Base-by-base conservation (phyloP, 176 grass and related monocot genomes). In the Triticum turgidum region DNA sequence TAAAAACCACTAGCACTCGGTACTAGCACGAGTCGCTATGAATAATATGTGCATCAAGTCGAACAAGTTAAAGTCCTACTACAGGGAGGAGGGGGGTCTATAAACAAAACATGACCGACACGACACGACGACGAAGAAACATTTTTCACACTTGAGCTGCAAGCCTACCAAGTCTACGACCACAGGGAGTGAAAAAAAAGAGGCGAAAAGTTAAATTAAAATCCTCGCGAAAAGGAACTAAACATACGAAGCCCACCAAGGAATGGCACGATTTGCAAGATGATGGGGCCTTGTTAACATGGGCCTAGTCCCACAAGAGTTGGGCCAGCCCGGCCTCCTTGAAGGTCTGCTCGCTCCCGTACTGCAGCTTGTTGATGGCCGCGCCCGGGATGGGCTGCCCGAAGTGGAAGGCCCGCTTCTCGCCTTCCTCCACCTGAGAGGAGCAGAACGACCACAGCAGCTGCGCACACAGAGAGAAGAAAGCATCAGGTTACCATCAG, bases 361-460 rank as follows among this genome's bases (percentile, higher is more conserved):
- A 96, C 73, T 94, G 83, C 71, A 99, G 89, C 17, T 72, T 93
- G 11, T 93, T 90, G 13, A 91, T 90, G 20, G 90, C 69, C 24
- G 92, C 63, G 9, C 92, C 87, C 2, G 94, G 94, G 81, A 99
- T 91, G 22, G 85, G 64, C 77, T 94, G 89, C 0, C 82, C 87
- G 47, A 99, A 99, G 78, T 97, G 94, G 90, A 99, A 99, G 1
- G 78, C 52, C 61, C 83, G 71, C 63, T 82, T 90, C 33, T 86
- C 85, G 5, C 89, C 85, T 0, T 91, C 92, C 85, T 94, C 92
- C 25, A 97, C 66, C 64, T 92, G 69, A 33, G 85, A 20, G 10
- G 22, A 87, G 78, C 97, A 99, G 76, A 97, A 90, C 30, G 97
- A 97, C 97, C 97, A 99, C 63, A 99, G 83, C 44, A 97, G 83